Evolutionary conservation across 1,284 basidiomycete genomes (phyloP).

Genomic region (Cutaneotrichosporon spelunceum): DNA sequence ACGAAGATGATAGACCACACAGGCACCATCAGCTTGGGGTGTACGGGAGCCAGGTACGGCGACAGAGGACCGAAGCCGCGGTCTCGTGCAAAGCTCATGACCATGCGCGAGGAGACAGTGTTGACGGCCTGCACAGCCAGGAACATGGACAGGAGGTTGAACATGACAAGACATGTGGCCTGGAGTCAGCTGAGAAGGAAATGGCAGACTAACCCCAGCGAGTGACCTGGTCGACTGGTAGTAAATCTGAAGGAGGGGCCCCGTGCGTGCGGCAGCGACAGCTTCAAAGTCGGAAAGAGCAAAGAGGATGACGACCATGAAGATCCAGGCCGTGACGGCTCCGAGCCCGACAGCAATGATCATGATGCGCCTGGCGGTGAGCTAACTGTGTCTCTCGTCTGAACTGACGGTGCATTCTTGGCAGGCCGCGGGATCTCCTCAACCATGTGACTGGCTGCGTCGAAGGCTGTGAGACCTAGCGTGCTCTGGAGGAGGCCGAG

Average conservation of each 20-base stretch:
- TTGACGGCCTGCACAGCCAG: constrained; percentile 53
- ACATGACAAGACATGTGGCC: constrained; percentile 52
- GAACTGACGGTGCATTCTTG: constrained; percentile 32
- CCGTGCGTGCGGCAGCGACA: constrained; percentile 14
- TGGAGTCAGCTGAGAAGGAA: not conserved
- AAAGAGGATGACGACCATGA: constrained; percentile 43
- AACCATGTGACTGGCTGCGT: constrained; percentile 44
- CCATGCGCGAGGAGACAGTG: constrained; percentile 63
- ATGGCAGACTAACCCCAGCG: constrained; percentile 19
- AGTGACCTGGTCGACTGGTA: constrained; percentile 33
- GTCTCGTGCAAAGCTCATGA: constrained; percentile 67
- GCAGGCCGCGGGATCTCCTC: constrained; percentile 45
- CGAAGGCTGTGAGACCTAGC: constrained; percentile 22
- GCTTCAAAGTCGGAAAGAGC: constrained; percentile 14
- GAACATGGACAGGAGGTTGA: constrained; percentile 50
- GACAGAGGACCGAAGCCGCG: constrained; percentile 60
- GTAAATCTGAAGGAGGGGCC: constrained; percentile 22
- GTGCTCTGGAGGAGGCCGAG: constrained; percentile 45
- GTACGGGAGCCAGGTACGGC: constrained; percentile 55
- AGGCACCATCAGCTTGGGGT: constrained; percentile 55
- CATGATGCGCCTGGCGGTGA: constrained; percentile 31
- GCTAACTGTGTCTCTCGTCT: not conserved
- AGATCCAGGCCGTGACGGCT: constrained; percentile 33
- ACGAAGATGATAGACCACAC: constrained; percentile 60
- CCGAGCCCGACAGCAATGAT: constrained; percentile 37